Evolutionary conservation across 768 basidiomycete species (phyloP).

Genomic region (Cystobasidiopsis lactophilus): DNA sequence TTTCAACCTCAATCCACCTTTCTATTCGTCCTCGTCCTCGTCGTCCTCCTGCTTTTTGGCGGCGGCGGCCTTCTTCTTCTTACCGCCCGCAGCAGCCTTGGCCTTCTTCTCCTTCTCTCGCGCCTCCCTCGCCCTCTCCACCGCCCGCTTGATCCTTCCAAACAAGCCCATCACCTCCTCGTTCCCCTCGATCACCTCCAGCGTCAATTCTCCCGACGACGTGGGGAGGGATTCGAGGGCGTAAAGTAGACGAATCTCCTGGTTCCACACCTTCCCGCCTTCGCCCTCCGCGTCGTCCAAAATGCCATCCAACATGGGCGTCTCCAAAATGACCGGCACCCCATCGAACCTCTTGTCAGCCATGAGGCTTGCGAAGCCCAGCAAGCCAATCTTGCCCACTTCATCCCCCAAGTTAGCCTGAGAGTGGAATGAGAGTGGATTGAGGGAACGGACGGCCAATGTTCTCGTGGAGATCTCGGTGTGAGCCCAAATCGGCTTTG

Average conservation of each 20-base stretch:
- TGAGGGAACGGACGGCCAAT: slow-evolving; percentile 48
- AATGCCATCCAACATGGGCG: slow-evolving; percentile 40
- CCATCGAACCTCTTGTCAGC: slow-evolving; percentile 42
- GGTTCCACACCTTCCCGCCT: slow-evolving; percentile 31
- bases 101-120: background rate
- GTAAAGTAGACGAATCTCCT: slow-evolving; percentile 45
- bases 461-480: slow-evolving; percentile 61
- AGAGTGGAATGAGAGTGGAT: background rate
- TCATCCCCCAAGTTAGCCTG: background rate
- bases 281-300: background rate
- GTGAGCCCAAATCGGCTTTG: slow-evolving; percentile 40
- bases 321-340: slow-evolving; percentile 65
- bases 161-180: background rate
- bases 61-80: background rate
- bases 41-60: background rate
- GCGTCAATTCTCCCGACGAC: no score
- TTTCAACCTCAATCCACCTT: no score
- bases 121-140: background rate
- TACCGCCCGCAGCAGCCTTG: background rate
- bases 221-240: slow-evolving; percentile 17
- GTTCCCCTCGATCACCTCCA: background rate
- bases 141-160: slow-evolving; percentile 1
- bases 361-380: slow-evolving; percentile 42
- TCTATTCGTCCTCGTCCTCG: background rate
- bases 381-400: slow-evolving; percentile 49